Evolutionary conservation across 441 rosid species (phyloP).

Genomic region (Adansonia rubrostipa): DNA sequence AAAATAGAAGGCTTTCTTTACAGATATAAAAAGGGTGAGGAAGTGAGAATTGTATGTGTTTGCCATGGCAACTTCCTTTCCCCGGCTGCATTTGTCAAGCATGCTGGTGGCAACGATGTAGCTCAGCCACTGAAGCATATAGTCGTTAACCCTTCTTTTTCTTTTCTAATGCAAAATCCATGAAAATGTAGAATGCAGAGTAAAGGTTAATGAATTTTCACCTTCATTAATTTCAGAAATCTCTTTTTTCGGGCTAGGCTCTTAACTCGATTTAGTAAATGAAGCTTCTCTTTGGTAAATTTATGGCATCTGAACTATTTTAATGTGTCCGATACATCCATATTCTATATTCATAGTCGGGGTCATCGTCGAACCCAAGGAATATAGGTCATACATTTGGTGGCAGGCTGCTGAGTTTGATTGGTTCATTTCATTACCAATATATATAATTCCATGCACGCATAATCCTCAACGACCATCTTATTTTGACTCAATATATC

Average conservation of each 20-base stretch:
- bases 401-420: too few species aligned
- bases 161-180: constrained; percentile 40
- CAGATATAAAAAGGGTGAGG: constrained; percentile 57
- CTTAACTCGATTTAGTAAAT: background rate
- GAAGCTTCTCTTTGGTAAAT: background rate
- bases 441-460: too few species aligned
- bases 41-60: constrained; percentile 62
- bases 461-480: too few species aligned
- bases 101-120: constrained; percentile 65
- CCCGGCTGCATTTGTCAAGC: constrained; percentile 67
- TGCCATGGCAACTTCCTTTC: constrained; percentile 72
- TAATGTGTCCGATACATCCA: too few species aligned
- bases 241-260: constrained; percentile 15
- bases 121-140: constrained; percentile 60
- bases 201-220: constrained; percentile 14
- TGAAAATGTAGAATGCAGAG: background rate
- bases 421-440: too few species aligned
- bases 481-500: too few species aligned
- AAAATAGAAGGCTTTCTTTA: constrained; percentile 67
- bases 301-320: too few species aligned
- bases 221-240: background rate
- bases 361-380: too few species aligned
- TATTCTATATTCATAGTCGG: too few species aligned
- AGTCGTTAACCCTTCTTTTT: constrained; percentile 52
- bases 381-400: too few species aligned